Percentiles rank a stretch among this genome's conserved stretches.
Evolutionary conservation across 257 asterid species (phyloP).

Genomic region (Jacaranda mimosifolia): DNA sequence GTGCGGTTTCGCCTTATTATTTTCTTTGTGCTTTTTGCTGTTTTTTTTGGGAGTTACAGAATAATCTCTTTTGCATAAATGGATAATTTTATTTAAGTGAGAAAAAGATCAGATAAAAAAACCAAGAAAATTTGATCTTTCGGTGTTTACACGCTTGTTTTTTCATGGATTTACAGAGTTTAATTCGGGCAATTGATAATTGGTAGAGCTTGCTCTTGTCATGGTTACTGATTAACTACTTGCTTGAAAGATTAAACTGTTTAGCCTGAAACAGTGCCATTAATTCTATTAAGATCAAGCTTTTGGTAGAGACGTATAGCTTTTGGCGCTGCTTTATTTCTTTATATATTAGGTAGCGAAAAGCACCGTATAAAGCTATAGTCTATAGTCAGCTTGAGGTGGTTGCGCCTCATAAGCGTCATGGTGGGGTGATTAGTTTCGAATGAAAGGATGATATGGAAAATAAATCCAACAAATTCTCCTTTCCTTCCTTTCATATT

Average conservation of each 20-base stretch:
- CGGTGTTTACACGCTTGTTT: neutral
- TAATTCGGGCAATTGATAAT: neutral
- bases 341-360: too few species aligned
- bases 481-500: neutral
- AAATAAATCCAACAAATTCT: too few species aligned
- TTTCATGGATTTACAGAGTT: neutral
- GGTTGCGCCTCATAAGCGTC: too few species aligned
- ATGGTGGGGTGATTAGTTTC: too few species aligned
- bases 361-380: too few species aligned
- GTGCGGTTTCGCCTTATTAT: neutral
- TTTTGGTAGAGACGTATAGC: too few species aligned
- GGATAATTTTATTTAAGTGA: neutral
- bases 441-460: too few species aligned
- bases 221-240: neutral
- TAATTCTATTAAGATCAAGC: too few species aligned
- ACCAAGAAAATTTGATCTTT: neutral
- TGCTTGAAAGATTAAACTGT: slow-evolving; percentile 16
- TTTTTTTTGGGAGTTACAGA: neutral
- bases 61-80: neutral
- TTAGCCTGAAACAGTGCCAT: neutral
- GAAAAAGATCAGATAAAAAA: neutral
- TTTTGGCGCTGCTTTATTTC: too few species aligned
- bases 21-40: neutral
- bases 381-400: too few species aligned
- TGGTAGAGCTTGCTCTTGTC: neutral